These are phyloP conservation scores for Verticillium nonalfalfae DNA, from an alignment of 2,329 filamentous ascomycete genomes.

Conservation along the genomic window DNA sequence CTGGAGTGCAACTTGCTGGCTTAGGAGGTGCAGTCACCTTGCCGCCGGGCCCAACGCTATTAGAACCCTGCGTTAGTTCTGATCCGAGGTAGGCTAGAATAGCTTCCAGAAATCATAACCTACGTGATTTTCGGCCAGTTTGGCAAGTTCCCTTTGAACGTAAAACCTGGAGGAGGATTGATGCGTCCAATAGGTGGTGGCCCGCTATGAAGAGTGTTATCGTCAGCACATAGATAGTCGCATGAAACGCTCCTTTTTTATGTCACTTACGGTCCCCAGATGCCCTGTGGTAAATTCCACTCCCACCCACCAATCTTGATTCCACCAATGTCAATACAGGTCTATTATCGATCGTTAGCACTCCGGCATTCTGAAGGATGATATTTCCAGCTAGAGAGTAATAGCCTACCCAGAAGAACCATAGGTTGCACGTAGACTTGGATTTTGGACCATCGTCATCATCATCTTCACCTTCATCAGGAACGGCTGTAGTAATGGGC, in stretches of 20 bases:
- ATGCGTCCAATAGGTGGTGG: neutral
- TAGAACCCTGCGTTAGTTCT: neutral
- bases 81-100: too few species aligned
- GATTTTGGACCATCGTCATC: neutral
- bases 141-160: neutral
- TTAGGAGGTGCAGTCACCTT: neutral
- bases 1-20: neutral
- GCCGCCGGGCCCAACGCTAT: neutral
- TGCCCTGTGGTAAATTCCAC: neutral
- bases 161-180: neutral
- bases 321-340: neutral
- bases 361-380: neutral
- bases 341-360: neutral
- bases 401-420: constrained; percentile 1
- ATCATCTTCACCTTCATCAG: neutral
- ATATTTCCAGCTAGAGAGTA: neutral
- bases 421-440: neutral
- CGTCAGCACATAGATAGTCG: too few species aligned
- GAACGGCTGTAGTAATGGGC: neutral
- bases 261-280: neutral
- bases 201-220: neutral
- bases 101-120: neutral
- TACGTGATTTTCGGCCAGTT: constrained; percentile 3
- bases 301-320: constrained; percentile 1
- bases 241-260: neutral